Base-by-base conservation (phyloP, 2,329 filamentous ascomycete species). In the Rugonectria rugulosa region DNA sequence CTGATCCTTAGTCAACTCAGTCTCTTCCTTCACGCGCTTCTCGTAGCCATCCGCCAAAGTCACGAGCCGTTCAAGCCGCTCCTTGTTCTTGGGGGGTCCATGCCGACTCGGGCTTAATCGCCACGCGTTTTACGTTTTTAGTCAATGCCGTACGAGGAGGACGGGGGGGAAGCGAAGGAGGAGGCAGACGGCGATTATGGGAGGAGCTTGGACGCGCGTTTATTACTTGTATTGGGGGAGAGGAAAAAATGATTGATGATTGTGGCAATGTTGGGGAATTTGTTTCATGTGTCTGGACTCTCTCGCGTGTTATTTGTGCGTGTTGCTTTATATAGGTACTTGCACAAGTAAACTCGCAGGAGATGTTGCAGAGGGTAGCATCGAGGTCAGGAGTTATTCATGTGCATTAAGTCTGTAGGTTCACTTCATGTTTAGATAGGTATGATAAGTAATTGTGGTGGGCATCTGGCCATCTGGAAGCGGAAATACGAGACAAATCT, bases 21-120 rank as follows among this genome's bases (percentile, higher is more conserved):
- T 97, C 82, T 99, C 95, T 79, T 99, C 96, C 82, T 97, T 97
- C 61, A 99, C 95, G 50, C 96, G 85, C 86, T 97, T 97, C 81
- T 98, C 95, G 74, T 99, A 99, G 57, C 95, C 94, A 64, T 99
- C 96, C 1, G 95, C 91, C 58, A 99, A 80, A 49, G 85, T 86
- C 51, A 99, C 95, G 45, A 99, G 85, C 72, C 91, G 88, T 80
- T 97, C 85, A 75, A 99, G 83, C 61, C 89, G 86, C 51, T 96
- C 93, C 73, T 93, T 91, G 73, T 97, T 99, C 73, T 90, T 87
- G 62, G 87, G n/a, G n/a, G n/a, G n/a, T n/a, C 54, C 44, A 53
- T 43, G 26, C 48, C 43, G 37, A 19, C 24, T 37, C 24, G 40
- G 54, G 49, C 44, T 42, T 49, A 47, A 53, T 45, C 31, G 54